Evolutionary conservation across 805 yeast genomes (phyloP), one percentile per base, ranked within the genome.

Genomic region (Candida multigemmis): DNA sequence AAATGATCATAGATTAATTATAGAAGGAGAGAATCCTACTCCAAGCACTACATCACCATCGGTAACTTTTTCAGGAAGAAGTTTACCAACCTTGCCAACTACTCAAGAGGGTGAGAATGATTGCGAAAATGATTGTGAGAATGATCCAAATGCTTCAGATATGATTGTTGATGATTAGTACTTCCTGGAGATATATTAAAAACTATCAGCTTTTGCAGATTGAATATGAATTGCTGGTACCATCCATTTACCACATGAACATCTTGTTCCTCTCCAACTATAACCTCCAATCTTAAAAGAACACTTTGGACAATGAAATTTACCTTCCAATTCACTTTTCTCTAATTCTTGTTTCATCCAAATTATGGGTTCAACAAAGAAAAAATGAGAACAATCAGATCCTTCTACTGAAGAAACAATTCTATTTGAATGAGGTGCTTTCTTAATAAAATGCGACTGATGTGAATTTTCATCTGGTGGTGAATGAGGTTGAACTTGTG

Each of bases 161-260:
- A 65, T 65, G 70, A 52, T 63, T 12, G 44, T 65, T 24, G 69
- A 65, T 32, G 64, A 48, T 15, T 31, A 36, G 33, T 34, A 24
- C 25, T 16, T 19, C 18, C 14, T 25, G 14, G 10, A 12, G 23
- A 12, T 31, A 11, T 21, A 19, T n/a, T 19, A 16, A 19, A 6
- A 16, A 26, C 56, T 51, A 47, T 89, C 96, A 4, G 84, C 89
- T 48, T 83, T 82, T 5, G 86, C 79, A 16, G 76, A 62, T 49
- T 77, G 86, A 30, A 91, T 52, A 48, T 82, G 84, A 33, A 91
- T 68, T 1, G 94, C 93, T 0, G 98, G 98, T 7, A 84, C 70
- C 65, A 89, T 77, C 98, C 98, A 91, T 41, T 73, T 74, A 3
- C 96, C 96, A 52, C 98, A 91, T 32, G 91, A 74, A 51, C 98